Evolutionary conservation across 768 basidiomycete species (phyloP), one percentile per base, ranked within the genome.

Genomic region (Lentinus brumalis): DNA sequence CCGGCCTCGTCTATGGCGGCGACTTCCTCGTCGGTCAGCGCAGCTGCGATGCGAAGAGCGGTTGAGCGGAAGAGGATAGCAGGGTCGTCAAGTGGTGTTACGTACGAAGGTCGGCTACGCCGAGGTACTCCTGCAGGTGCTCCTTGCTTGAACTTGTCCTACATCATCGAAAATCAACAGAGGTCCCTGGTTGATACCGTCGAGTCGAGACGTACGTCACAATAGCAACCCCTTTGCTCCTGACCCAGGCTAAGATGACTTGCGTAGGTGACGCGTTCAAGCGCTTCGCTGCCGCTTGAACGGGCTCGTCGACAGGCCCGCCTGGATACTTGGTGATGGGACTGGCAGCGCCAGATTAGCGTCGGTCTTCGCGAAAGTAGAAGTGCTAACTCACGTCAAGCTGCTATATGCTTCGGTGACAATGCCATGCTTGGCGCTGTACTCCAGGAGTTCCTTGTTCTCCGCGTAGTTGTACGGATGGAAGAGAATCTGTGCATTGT

Each of bases 401-500:
- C 87, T 85, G 49, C 86, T 83, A 68, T 89, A 92, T 0, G 85
- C 87, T 58, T 86, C 86, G 38, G 78, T 78, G 5, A 83, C 78
- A 64, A 91, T 88, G 15, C 83, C 83, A 57, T 86, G 78, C 64
- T 86, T 76, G 31, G 77, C 73, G 63, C 81, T 76, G 57, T 81
- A 82, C 38, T 81, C 78, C 56, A 89, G 75, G 40, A 88, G 76
- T 4, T 80, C 80, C 62, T 84, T 80, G 42, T 81, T 81, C 18
- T 82, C 77, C 38, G 83, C 80, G 77, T 85, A 87, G 55, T 89
- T 83, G 69, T 89, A 91, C 11, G 91, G 88, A 69, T 90, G 86
- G 35, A 91, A 75, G 60, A 81, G 79, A 51, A 91, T 86, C 86
- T 90, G 58, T 5, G 14, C 49, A 11, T 21, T 16, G 31, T 46